Conservation (phyloP, 179 eudicot genomes). For the Sideroxylon spinosum region DNA sequence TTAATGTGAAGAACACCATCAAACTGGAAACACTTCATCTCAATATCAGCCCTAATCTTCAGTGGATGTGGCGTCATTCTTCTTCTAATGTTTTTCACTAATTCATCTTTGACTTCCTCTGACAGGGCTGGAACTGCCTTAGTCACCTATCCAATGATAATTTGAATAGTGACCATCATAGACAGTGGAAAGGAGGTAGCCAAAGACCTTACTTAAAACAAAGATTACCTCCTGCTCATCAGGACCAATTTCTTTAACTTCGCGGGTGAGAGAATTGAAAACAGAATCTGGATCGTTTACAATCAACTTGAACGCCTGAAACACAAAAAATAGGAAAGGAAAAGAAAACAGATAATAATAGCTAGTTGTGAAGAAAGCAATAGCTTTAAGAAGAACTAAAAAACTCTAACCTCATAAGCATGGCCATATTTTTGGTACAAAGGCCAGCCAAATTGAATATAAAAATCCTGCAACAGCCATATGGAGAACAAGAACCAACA, state of each 20-base stretch:
- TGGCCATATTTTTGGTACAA: conserved; percentile 86
- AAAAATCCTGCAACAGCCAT: conserved; percentile 51
- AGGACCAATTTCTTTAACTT: conserved; percentile 75
- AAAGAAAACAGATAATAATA: neutral
- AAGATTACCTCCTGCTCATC: conserved; percentile 83
- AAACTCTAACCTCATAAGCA: conserved; percentile 74
- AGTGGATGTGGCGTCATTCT: conserved; percentile 88
- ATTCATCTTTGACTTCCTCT: conserved; percentile 67
- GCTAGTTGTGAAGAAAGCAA: neutral
- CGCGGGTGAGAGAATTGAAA: conserved; percentile 74
- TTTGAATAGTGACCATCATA: neutral
- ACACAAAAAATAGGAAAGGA: neutral
- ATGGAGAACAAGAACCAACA: too few species aligned
- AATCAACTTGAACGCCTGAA: conserved; percentile 75
- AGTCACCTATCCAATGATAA: conserved; percentile 41
- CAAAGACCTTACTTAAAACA: neutral
- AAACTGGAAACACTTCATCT: conserved; percentile 73
- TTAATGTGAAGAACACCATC: conserved; percentile 90
- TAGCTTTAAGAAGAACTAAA: neutral
- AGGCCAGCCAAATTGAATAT: conserved; percentile 90
- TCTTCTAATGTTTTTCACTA: conserved; percentile 56
- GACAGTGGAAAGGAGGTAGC: neutral
- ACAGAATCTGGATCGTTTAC: conserved; percentile 89
- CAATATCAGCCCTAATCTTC: conserved; percentile 49
- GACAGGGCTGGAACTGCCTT: conserved; percentile 68